Conservation (phyloP, 345 rosid genomes). For the Camelina laxa region DNA sequence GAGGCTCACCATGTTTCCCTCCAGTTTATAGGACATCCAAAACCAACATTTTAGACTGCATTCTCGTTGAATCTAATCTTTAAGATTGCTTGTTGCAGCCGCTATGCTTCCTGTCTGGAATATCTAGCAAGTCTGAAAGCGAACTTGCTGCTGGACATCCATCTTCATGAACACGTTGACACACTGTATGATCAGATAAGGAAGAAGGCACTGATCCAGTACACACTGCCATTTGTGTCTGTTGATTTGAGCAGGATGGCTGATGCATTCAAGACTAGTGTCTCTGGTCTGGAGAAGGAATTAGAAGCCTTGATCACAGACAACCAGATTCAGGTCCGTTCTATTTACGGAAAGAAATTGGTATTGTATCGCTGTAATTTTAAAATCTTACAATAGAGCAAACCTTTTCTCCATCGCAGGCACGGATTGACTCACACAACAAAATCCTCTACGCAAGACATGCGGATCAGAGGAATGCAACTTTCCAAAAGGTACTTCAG, state of each 20-base stretch:
- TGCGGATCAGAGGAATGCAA: constrained; percentile 95
- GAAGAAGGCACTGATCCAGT: constrained; percentile 93
- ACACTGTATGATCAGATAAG: constrained; percentile 91
- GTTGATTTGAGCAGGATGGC: constrained; percentile 98
- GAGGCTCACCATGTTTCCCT: neutral
- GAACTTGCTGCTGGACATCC: constrained; percentile 87
- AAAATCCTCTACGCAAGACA: constrained; percentile 93
- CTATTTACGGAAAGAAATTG: neutral
- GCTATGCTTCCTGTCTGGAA: constrained; percentile 89
- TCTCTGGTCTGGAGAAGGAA: constrained; percentile 85
- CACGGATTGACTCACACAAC: constrained; percentile 98
- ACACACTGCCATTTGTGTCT: constrained; percentile 97
- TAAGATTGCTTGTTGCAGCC: constrained; percentile 56
- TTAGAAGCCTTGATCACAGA: constrained; percentile 90
- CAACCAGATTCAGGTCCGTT: constrained; percentile 89
- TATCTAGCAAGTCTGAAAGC: constrained; percentile 88
- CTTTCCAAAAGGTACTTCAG: constrained; percentile 93
- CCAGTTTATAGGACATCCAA: constrained; percentile 8
- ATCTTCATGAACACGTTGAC: constrained; percentile 89
- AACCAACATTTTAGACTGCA: neutral
- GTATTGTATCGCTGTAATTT: constrained; percentile 6
- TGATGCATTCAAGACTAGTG: constrained; percentile 89
- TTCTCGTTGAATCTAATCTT: neutral
- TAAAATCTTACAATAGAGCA: neutral
- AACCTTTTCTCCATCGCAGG: constrained; percentile 48